A percentile compares a stretch with the other conserved stretches of the same genome.
phyloP scores from a whole-genome alignment of 106 monocot genomes.

The Allium cepa region DNA sequence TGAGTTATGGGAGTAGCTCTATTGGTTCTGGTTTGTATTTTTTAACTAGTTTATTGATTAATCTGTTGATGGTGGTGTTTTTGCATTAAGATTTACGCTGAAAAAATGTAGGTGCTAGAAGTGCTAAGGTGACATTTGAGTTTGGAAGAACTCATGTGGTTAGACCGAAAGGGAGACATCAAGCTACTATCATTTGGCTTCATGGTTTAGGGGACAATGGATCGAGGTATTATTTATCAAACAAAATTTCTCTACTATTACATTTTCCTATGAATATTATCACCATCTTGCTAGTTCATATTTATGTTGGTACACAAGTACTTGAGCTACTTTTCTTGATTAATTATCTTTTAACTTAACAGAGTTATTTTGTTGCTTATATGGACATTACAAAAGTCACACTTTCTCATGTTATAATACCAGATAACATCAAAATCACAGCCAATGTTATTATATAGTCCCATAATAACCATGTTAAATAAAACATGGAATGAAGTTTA shows the following conservation, averaged over 20 bases:
- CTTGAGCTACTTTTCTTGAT: background rate
- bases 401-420: too few species aligned
- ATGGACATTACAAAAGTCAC: background rate
- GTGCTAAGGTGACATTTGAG: conserved; percentile 29
- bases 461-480: too few species aligned
- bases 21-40: conserved; percentile 30
- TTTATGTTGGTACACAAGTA: background rate
- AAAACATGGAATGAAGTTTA: too few species aligned
- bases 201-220: conserved; percentile 79
- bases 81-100: background rate
- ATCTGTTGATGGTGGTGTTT: background rate
- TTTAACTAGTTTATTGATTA: conserved; percentile 1
- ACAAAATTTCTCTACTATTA: background rate
- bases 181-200: conserved; percentile 79
- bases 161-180: conserved; percentile 64
- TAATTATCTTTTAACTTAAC: background rate
- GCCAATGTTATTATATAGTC: too few species aligned
- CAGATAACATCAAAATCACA: too few species aligned
- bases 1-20: conserved; percentile 62
- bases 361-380: background rate
- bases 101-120: conserved; percentile 23
- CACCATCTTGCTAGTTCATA: background rate
- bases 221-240: conserved; percentile 32
- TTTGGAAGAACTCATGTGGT: conserved; percentile 69
- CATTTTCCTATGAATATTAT: background rate